phyloP scores from a whole-genome alignment of 495 filamentous ascomycete species.

The Neurospora sp. region DNA sequence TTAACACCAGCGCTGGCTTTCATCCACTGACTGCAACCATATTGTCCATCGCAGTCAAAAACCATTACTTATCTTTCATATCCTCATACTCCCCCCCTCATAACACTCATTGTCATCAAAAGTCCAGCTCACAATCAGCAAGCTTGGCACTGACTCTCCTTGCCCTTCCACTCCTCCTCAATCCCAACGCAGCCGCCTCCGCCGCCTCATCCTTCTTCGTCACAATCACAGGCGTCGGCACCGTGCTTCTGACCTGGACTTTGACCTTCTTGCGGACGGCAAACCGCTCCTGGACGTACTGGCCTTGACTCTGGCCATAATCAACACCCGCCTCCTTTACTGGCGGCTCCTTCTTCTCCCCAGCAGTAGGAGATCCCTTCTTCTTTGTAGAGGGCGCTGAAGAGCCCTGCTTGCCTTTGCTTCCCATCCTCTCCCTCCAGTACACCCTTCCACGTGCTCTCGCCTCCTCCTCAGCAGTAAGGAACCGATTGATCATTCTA shows the following conservation, averaged over 20 bases:
- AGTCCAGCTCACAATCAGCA: not conserved
- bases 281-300: not conserved
- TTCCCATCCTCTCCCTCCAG: conserved; percentile 11
- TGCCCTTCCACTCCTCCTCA: conserved; percentile 21
- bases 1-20: not conserved
- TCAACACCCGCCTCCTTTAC: not conserved
- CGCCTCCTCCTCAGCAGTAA: conserved; percentile 55
- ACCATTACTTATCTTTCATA: not conserved
- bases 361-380: not conserved
- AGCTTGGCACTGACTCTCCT: conserved; percentile 19
- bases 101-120: not conserved
- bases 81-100: not conserved
- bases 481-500: conserved; percentile 58
- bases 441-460: conserved; percentile 36
- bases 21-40: not conserved
- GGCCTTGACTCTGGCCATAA: not conserved
- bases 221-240: not conserved
- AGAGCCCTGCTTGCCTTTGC: not conserved
- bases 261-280: not conserved
- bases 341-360: not conserved
- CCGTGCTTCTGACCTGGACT: not conserved
- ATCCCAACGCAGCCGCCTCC: conserved; percentile 1
- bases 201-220: not conserved
- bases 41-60: not conserved
- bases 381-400: not conserved